phyloP scores from a whole-genome alignment of 306 rosid species.

The Senna siamea region DNA sequence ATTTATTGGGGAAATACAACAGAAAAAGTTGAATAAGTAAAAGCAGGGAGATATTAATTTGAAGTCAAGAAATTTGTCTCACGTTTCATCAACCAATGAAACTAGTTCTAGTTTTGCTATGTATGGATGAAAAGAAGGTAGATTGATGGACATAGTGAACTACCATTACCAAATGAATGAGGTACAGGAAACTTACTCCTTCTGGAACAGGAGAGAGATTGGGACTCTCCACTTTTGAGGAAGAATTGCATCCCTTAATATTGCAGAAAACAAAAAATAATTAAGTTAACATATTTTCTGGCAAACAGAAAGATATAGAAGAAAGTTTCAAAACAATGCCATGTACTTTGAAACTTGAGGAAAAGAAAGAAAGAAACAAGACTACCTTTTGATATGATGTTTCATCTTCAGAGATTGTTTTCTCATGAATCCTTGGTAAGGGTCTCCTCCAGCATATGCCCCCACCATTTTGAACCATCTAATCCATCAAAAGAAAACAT shows the following conservation, averaged over 20 bases:
- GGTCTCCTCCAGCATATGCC: slow-evolving; percentile 54
- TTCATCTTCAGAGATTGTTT: slow-evolving; percentile 64
- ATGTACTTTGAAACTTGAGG: too few species aligned
- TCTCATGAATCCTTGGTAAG: slow-evolving; percentile 60
- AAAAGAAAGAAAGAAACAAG: not conserved
- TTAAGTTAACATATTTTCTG: slow-evolving; percentile 7
- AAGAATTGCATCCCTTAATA: slow-evolving; percentile 55
- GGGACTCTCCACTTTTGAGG: slow-evolving; percentile 41
- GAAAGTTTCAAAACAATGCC: slow-evolving; percentile 25
- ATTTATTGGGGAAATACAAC: not conserved
- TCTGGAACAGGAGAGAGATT: slow-evolving; percentile 39
- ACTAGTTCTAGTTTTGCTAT: slow-evolving; percentile 2
- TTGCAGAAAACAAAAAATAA: not conserved
- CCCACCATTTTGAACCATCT: slow-evolving; percentile 89
- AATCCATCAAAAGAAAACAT: slow-evolving; percentile 33
- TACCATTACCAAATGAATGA: not conserved
- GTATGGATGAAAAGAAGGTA: slow-evolving; percentile 11
- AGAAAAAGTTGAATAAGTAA: not conserved
- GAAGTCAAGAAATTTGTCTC: slow-evolving; percentile 6
- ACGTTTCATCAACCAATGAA: slow-evolving; percentile 13
- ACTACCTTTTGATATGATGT: slow-evolving; percentile 44
- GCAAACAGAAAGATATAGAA: not conserved
- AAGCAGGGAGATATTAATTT: not conserved
- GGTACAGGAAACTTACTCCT: slow-evolving; percentile 40
- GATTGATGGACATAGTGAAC: slow-evolving; percentile 23